Base-by-base conservation (phyloP, 2,329 filamentous ascomycete genomes). In the Fusarium decemcellulare region DNA sequence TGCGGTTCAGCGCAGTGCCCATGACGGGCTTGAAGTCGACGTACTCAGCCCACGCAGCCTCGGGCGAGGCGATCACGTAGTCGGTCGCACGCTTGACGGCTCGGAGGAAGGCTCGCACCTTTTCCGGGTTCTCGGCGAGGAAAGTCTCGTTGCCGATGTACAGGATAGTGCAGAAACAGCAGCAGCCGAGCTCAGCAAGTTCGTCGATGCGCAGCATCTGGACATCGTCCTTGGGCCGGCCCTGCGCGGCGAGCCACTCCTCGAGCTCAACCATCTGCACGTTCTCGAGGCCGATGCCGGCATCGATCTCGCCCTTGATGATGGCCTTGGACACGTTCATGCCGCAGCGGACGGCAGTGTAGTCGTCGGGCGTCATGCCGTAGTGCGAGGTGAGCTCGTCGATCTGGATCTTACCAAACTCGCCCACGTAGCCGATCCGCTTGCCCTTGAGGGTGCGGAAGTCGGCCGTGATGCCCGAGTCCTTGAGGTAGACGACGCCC, bases 391-490 rank as follows among this genome's bases (percentile, higher is more conserved):
- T 94, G 66, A 94, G 87, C 77, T 94, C 92, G 77, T 94, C 92
- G 71, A 94, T 93, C 82, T 94, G 92, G 77, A 94, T 93, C 87
- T 91, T 94, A 80, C 92, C 92, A 68, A 94, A 94, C 78, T 94
- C 92, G 73, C 92, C 92, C 60, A 94, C 92, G 72, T 94, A 94
- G 77, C 92, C 92, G 77, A 94, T 94, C 27, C 87, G 88, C 82
- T 93, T 93, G 72, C 91, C 92, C 80, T 91, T 91, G 72, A 94
- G 87, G 42, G 90, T 91, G 76, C 85, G 87, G 82, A 94, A 94
- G 82, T 94, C 91, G 48, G 88, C 81, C 32, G 91, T 93, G 80
- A 94, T 93, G 60, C 92, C 92, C 48, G 89, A 91, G 50, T 86
- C 85, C 78, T 92, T 93, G 76, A 94, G 87, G 79, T 94, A 94